Percentiles rank a stretch among this genome's conserved stretches.
Evolutionary conservation across 352 stramenopile genomes (phyloP).

Genomic region (Phytophthora litchii): DNA sequence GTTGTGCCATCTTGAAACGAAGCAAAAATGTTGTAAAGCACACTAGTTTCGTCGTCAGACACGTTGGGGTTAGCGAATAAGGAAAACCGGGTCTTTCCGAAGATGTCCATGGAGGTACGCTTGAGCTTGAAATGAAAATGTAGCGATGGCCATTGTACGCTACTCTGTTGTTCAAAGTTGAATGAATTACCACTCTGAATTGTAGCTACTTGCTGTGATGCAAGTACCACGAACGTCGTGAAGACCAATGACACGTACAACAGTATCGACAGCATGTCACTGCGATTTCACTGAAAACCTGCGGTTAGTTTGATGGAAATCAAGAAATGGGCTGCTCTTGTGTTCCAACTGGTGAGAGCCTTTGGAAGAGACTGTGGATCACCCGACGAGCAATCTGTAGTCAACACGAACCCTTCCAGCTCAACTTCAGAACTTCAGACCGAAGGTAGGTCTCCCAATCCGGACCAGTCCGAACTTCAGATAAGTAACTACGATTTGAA

Average conservation of each 20-base stretch:
- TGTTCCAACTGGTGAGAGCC: neutral
- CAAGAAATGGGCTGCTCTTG: conserved; percentile 2
- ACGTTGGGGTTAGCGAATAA: conserved; percentile 31
- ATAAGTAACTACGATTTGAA: conserved; percentile 1
- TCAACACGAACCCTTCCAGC: neutral
- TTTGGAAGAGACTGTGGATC: too few relatives aligned
- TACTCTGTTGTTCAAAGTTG: conserved; percentile 1
- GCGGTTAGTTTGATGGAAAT: conserved; percentile 1
- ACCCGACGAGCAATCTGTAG: neutral
- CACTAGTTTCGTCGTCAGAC: conserved; percentile 5
- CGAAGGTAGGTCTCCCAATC: neutral
- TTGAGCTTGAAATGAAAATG: conserved; percentile 38
- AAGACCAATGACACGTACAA: neutral
- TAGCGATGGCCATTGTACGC: conserved; percentile 35
- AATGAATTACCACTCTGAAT: too few relatives aligned
- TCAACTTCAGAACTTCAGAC: neutral
- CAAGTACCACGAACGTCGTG: neutral
- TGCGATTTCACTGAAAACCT: neutral
- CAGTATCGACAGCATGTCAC: neutral
- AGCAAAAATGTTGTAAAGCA: conserved; percentile 33
- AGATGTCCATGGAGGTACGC: conserved; percentile 32
- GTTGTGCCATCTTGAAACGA: conserved; percentile 11
- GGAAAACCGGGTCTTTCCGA: conserved; percentile 30
- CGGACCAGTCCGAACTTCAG: neutral
- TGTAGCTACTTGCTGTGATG: conserved; percentile 1